phyloP scores from a whole-genome alignment of 2,329 filamentous ascomycete genomes.

The Alternaria triticimaculans region DNA sequence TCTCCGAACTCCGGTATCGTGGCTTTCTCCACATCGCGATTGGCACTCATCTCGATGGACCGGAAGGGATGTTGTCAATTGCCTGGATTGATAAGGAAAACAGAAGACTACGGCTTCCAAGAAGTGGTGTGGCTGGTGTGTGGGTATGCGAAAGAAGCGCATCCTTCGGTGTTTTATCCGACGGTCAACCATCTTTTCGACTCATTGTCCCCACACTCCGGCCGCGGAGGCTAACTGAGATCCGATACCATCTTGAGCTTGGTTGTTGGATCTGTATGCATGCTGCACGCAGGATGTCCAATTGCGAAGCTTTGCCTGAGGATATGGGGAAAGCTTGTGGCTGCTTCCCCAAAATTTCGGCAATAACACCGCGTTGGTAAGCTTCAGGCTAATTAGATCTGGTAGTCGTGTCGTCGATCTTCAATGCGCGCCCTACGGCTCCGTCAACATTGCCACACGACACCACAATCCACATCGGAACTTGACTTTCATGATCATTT shows the following conservation, averaged over 20 bases:
- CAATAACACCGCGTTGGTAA: constrained; percentile 11
- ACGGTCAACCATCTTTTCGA: constrained; percentile 5
- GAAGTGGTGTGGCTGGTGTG: not conserved
- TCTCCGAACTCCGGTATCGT: constrained; percentile 1
- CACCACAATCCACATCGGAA: not conserved
- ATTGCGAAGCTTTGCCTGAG: not conserved
- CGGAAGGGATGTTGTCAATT: too few relatives aligned
- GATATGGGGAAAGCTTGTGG: not conserved
- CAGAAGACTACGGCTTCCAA: not conserved
- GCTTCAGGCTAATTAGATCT: not conserved
- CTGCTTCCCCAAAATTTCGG: constrained; percentile 6
- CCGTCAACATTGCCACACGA: not conserved
- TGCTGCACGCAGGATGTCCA: not conserved
- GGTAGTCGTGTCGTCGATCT: not conserved
- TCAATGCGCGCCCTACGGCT: not conserved
- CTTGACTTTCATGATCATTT: not conserved
- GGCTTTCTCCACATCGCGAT: constrained; percentile 25
- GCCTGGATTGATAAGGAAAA: not conserved
- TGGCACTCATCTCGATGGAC: constrained; percentile 4
- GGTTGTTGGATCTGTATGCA: not conserved
- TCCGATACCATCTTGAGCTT: not conserved
- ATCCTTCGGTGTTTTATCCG: constrained; percentile 15
- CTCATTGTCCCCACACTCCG: constrained; percentile 17
- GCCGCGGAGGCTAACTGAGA: constrained; percentile 29
- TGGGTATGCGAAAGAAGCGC: not conserved